Evolutionary conservation across 2,329 filamentous ascomycete genomes (phyloP).

Genomic region (Didymella segeticola): DNA sequence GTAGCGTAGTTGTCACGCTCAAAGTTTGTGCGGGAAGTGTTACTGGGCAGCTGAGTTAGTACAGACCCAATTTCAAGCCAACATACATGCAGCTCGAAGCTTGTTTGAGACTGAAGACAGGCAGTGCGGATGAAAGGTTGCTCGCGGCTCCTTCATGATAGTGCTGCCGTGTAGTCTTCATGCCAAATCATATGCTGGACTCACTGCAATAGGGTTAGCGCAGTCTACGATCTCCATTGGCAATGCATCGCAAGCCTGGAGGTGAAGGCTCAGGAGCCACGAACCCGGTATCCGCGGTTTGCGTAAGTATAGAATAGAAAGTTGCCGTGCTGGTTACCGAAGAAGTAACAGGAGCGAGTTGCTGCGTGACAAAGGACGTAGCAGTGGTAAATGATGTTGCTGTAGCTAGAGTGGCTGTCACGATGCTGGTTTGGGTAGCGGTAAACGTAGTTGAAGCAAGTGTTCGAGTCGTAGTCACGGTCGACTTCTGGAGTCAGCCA

Average conservation of each 20-base stretch:
- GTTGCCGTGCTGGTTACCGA: neutral
- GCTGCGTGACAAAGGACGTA: neutral
- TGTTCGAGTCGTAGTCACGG: neutral
- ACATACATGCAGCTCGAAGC: neutral
- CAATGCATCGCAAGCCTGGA: neutral
- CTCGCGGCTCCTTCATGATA: neutral
- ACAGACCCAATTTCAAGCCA: neutral
- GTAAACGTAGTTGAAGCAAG: neutral
- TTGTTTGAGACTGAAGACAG: neutral
- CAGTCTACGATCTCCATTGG: neutral
- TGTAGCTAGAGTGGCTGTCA: neutral
- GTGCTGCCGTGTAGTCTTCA: neutral
- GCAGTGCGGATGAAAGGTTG: neutral
- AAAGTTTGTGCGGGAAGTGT: slow-evolving; percentile 3
- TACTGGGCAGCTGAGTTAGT: neutral
- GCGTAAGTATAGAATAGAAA: slow-evolving; percentile 1
- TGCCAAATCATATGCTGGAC: neutral
- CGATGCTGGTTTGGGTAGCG: neutral
- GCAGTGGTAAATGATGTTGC: neutral
- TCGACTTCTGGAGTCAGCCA: neutral
- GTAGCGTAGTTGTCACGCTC: neutral
- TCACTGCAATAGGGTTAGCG: neutral
- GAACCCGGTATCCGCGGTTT: neutral
- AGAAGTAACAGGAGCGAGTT: neutral
- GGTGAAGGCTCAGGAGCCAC: neutral